Base-by-base conservation (phyloP, 441 rosid genomes). In the Corymbia citriodora region DNA sequence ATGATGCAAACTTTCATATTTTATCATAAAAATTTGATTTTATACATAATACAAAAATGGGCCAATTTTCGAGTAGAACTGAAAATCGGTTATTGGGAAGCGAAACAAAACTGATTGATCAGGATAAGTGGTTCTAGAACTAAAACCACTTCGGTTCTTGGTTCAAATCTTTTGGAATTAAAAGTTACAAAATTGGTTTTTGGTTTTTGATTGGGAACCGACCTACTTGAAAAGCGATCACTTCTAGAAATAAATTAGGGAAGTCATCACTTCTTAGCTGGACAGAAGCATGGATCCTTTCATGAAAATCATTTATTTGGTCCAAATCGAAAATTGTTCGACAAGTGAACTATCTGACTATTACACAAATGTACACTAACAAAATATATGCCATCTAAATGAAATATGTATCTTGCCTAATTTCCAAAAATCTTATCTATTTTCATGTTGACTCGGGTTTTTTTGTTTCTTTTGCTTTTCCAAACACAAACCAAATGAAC, bases 181-280 rank as follows among this genome's bases (percentile, higher is more conserved):
- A 13, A 21, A 40, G 16, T 40, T 48, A 36, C 9, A 2, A 0
- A 2, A 36, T 21, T 21, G 17, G n/a, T 23, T 74, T 74, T 13
- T 74, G 52, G 1, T 74, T 74, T 74, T 74, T 27, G 33, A 25
- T 5, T 21, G 14, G 29, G 29, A 36, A 36, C 27, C 15, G 3
- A 40, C 50, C 52, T 40, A 40, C 29, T 23, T 1, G 8, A 16
- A 74, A 40, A 74, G 50, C 1, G 4, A 40, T 40, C 27, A 74
- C 16, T 23, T 48, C 10, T 3, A 12, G 17, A 74, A 74, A 74
- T 40, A 40, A 21, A 7, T 5, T 21, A 74, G 14, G 8, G n/a
- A 27, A 61, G 70, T 27, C 17, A 8, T 61, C 17, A 12, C 70
- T 27, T 29, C 13, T 13, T 63, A n/a, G 3, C 31, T 9, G 4